A percentile compares a stretch with the other conserved stretches of the same genome.
Conservation (phyloP, 345 rosid species). For the Salix dunnii region DNA sequence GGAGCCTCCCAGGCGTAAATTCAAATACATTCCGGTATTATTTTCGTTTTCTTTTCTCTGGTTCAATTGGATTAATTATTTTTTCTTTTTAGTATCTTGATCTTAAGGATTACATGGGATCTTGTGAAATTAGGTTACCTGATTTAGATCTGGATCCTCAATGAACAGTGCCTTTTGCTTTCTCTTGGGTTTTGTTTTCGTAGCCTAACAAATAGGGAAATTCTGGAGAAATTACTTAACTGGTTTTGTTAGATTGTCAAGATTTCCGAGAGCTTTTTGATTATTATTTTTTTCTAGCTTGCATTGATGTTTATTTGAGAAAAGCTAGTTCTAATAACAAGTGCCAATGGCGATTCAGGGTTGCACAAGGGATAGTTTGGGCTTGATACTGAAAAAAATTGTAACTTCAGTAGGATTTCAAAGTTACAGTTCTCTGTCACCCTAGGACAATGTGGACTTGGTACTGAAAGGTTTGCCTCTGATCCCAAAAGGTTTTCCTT, state of each 20-base stretch:
- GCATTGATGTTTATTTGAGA: not conserved
- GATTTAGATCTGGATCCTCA: conserved; percentile 18
- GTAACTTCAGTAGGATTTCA: not conserved
- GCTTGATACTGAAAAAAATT: not conserved
- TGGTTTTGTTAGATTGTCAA: not conserved
- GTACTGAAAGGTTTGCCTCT: not conserved
- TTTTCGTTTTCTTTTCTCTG: not conserved
- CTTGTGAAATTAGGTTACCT: not conserved
- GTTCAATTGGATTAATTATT: not conserved
- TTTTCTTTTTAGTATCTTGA: not conserved
- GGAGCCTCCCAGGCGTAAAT: conserved; percentile 79
- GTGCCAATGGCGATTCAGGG: not conserved
- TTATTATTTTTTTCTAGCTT: not conserved
- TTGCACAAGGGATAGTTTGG: not conserved
- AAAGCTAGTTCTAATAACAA: not conserved
- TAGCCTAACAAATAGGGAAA: too few relatives aligned
- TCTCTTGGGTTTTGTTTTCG: conserved; percentile 13
- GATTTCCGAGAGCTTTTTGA: not conserved
- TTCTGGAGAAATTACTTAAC: not conserved
- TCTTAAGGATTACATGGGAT: not conserved
- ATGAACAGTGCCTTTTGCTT: not conserved
- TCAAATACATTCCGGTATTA: conserved; percentile 85
- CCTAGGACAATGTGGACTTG: not conserved
- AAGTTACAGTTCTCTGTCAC: not conserved
- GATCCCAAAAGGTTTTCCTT: not conserved